These are phyloP conservation scores for Filosporella fistucella DNA, from an alignment of 495 filamentous ascomycete genomes.

Conservation along the genomic window DNA sequence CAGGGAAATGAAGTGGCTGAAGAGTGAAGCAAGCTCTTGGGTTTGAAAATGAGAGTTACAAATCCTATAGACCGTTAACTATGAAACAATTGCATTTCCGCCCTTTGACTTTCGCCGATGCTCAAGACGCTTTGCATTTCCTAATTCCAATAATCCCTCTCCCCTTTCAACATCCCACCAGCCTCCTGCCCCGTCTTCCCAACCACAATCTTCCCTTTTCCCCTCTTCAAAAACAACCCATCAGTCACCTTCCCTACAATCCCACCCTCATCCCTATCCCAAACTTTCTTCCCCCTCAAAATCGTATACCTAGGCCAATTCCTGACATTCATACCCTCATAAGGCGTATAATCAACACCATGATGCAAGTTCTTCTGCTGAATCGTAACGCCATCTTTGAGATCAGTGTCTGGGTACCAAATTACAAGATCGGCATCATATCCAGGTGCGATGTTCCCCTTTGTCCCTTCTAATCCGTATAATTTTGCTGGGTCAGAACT, in stretches of 20 bases:
- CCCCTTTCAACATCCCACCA: slow-evolving; percentile 12
- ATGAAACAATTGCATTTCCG: too few species aligned
- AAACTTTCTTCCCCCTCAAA: slow-evolving; percentile 28
- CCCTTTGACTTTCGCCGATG: too few species aligned
- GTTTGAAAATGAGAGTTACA: too few species aligned
- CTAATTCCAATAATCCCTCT: slow-evolving; percentile 13
- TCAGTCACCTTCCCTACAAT: slow-evolving; percentile 21
- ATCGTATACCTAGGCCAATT: slow-evolving; percentile 33
- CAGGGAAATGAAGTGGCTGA: too few species aligned
- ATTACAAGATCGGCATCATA: slow-evolving; percentile 43
- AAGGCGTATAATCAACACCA: slow-evolving; percentile 31
- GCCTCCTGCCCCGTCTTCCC: slow-evolving; percentile 13
- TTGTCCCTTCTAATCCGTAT: slow-evolving; percentile 43
- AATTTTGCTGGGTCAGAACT: slow-evolving; percentile 50
- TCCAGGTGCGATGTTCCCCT: slow-evolving; percentile 45
- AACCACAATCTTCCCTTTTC: slow-evolving; percentile 17
- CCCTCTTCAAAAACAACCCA: slow-evolving; percentile 27
- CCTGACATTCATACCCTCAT: slow-evolving; percentile 28
- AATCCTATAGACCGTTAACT: too few species aligned
- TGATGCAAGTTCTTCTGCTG: slow-evolving; percentile 26
- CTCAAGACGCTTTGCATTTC: too few species aligned
- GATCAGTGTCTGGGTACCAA: slow-evolving; percentile 30
- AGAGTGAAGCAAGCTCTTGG: too few species aligned
- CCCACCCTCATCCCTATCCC: slow-evolving; percentile 28
- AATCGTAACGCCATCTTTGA: slow-evolving; percentile 20